These are phyloP conservation scores for Fusarium ramigenum DNA, from an alignment of 2,329 filamentous ascomycete species.

Conservation along the genomic window DNA sequence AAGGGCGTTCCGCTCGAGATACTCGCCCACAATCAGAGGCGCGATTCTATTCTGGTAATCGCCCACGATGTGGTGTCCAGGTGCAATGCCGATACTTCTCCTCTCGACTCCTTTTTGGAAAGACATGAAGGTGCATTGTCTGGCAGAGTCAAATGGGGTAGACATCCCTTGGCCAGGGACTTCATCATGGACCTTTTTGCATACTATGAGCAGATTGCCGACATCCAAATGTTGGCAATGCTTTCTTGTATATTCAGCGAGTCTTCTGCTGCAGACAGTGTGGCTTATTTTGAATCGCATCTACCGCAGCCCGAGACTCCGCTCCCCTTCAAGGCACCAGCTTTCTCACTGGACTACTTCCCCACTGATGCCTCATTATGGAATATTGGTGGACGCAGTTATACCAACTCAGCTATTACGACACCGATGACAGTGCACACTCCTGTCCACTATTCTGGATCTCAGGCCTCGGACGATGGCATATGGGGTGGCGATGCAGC, in stretches of 20 bases:
- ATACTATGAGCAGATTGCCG: constrained; percentile 69
- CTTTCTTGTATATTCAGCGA: constrained; percentile 75
- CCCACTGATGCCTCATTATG: constrained; percentile 66
- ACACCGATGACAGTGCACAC: constrained; percentile 68
- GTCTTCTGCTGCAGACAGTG: constrained; percentile 62
- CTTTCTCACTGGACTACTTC: constrained; percentile 74
- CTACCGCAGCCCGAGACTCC: constrained; percentile 69
- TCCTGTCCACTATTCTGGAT: constrained; percentile 63
- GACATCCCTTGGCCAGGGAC: constrained; percentile 69
- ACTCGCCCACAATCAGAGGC: constrained; percentile 61
- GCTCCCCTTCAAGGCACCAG: constrained; percentile 70
- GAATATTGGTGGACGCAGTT: constrained; percentile 61
- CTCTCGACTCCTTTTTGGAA: constrained; percentile 13
- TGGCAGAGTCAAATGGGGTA: constrained; percentile 74
- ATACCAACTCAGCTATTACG: constrained; percentile 63
- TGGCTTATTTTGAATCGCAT: constrained; percentile 66
- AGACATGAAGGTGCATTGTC: constrained; percentile 50
- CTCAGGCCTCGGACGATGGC: constrained; percentile 65
- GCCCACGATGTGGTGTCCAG: constrained; percentile 68
- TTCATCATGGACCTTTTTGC: constrained; percentile 70
- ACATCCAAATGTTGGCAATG: constrained; percentile 78
- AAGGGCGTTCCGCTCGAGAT: constrained; percentile 79
- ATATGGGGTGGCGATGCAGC: constrained; percentile 63
- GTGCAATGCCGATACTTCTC: constrained; percentile 29
- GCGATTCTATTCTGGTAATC: constrained; percentile 73